Base-by-base conservation (phyloP, 1,284 basidiomycete genomes). In the Fistulina hepatica region DNA sequence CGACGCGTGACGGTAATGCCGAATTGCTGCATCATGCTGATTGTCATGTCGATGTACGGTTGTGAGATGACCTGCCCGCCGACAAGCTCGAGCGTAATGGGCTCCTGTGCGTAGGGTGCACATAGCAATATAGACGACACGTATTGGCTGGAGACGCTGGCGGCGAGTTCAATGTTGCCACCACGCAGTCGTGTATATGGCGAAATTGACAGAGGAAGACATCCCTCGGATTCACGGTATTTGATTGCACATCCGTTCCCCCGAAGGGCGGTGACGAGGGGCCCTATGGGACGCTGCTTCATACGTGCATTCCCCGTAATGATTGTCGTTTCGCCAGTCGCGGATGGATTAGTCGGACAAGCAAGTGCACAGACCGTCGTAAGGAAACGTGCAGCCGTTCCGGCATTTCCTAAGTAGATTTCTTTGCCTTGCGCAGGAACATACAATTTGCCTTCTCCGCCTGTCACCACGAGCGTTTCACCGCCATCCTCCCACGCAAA, bases 11-110 rank as follows among this genome's bases (percentile, higher is more conserved):
- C 92, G 6, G 70, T 54, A 48, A 97, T 69, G 15, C 92, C 94
- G 56, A 98, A 98, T n/a, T 82, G 75, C 42, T 70, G 69, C 95
- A 98, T 98, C 83, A 98, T 95, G 6, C 91, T 81, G 48, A 97
- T 84, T 4, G 95, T 98, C 93, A 98, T 97, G 64, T 99, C 93
- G 60, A 99, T 98, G 67, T 98, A 98, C 3, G 92, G 92, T 63
- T 97, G 94, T 13, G 91, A 95, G 59, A 98, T 97, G 55, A 98
- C 95, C 28, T 31, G 28, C 3, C 88, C 91, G 17, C 92, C 92
- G 0, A 78, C 83, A 43, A 99, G 76, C 61, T 95, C 88, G 42
- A 98, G 78, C 4, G 78, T 81, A 46, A 97, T 75, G 10, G 81
- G 69, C 52, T 89, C 71, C 25, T 63, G 55, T 1, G 94, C 93